Evolutionary conservation across 768 basidiomycete genomes (phyloP).

Genomic region (Rhizopogon sp.): DNA sequence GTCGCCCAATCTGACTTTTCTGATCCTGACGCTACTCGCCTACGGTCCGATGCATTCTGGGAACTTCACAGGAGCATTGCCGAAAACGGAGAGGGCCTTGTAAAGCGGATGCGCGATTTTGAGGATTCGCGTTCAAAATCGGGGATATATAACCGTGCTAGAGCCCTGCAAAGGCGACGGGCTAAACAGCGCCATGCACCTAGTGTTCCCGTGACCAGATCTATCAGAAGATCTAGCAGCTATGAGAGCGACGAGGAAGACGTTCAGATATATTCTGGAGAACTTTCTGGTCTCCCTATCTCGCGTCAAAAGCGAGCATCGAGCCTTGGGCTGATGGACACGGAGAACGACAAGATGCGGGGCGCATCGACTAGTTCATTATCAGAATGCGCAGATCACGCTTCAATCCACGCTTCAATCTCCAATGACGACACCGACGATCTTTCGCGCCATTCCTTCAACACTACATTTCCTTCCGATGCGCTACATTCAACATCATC

Average conservation of each 20-base stretch:
- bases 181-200: conserved; percentile 33
- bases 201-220: conserved; percentile 10
- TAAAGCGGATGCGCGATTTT: conserved; percentile 70
- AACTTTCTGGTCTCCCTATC: conserved; percentile 28
- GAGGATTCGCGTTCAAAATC: conserved; percentile 48
- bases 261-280: conserved; percentile 45
- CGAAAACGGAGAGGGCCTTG: conserved; percentile 62
- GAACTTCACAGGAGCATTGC: conserved; percentile 59
- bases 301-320: conserved; percentile 36
- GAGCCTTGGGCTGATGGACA: conserved; percentile 41
- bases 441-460: neutral
- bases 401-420: conserved; percentile 8
- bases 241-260: conserved; percentile 46
- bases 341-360: conserved; percentile 24
- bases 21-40: conserved; percentile 32
- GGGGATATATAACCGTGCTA: conserved; percentile 32
- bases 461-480: neutral
- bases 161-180: conserved; percentile 36
- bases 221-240: conserved; percentile 14
- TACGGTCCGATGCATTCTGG: conserved; percentile 61
- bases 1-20: conserved; percentile 20
- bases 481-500: conserved; percentile 17
- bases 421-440: neutral
- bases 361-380: conserved; percentile 1
- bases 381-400: conserved; percentile 14